Percentiles rank a stretch among this genome's conserved stretches.
Evolutionary conservation across 1,139 yeast species (phyloP).

Genomic region (Debaryomycetaceae sp.): DNA sequence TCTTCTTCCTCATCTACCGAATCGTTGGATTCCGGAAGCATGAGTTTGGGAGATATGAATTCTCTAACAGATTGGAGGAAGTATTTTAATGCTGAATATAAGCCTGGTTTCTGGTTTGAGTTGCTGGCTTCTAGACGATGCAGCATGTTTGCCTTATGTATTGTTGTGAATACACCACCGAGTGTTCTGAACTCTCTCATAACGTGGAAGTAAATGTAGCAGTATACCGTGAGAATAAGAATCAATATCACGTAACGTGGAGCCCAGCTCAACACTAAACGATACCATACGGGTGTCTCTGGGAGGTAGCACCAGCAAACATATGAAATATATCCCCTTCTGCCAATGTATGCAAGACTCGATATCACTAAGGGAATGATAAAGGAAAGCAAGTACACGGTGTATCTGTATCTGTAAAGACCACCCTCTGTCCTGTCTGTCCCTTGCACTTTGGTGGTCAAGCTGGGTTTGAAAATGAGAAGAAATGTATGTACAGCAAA

Average conservation of each 20-base stretch:
- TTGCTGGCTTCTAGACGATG: slow-evolving; percentile 5
- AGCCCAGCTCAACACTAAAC: slow-evolving; percentile 75
- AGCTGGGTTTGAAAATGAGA: slow-evolving; percentile 60
- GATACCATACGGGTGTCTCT: slow-evolving; percentile 68
- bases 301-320: slow-evolving; percentile 85
- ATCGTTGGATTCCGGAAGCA: slow-evolving; percentile 21
- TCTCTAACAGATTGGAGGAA: slow-evolving; percentile 23
- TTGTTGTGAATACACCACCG: slow-evolving; percentile 43
- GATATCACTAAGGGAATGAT: slow-evolving; percentile 68
- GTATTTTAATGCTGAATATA: slow-evolving; percentile 33
- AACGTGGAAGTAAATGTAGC: slow-evolving; percentile 72
- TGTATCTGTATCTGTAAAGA: slow-evolving; percentile 54
- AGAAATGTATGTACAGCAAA: slow-evolving; percentile 83
- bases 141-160: slow-evolving; percentile 16
- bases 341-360: slow-evolving; percentile 61
- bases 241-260: slow-evolving; percentile 71
- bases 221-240: slow-evolving; percentile 61
- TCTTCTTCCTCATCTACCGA: not conserved
- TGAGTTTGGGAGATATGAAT: slow-evolving; percentile 26
- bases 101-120: slow-evolving; percentile 27
- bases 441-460: slow-evolving; percentile 42
- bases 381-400: slow-evolving; percentile 58
- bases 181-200: slow-evolving; percentile 53
- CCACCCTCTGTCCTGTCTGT: slow-evolving; percentile 66
- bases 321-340: slow-evolving; percentile 56